phyloP scores from a whole-genome alignment of 805 yeast species.

The Sugiyamaella valdiviana region DNA sequence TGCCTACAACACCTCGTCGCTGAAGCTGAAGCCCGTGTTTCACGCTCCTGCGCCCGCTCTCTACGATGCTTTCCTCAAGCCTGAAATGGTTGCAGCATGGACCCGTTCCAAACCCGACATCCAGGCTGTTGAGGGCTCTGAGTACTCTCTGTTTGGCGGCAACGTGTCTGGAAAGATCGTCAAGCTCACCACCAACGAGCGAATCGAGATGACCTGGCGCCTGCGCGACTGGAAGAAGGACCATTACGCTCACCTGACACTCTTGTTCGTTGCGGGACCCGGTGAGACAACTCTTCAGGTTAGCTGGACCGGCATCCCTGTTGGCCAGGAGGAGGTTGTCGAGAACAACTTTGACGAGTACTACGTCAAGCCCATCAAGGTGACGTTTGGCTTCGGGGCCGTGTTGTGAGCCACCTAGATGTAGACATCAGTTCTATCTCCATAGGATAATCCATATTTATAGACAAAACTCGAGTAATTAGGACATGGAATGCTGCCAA shows the following conservation, averaged over 20 bases:
- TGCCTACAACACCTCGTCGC: conserved; percentile 72
- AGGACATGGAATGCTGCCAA: too few relatives aligned
- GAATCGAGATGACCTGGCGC: conserved; percentile 77
- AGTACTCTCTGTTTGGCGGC: conserved; percentile 76
- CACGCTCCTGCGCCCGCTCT: conserved; percentile 84
- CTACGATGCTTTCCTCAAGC: conserved; percentile 69
- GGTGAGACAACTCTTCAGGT: conserved; percentile 79
- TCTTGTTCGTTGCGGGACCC: conserved; percentile 68
- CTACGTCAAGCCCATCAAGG: conserved; percentile 81
- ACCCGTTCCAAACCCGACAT: conserved; percentile 64
- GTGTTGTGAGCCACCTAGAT: conserved; percentile 61
- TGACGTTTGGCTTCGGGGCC: conserved; percentile 95
- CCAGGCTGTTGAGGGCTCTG: conserved; percentile 52
- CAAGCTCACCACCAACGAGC: conserved; percentile 51
- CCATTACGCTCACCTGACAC: conserved; percentile 63
- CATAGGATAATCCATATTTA: conserved; percentile 7
- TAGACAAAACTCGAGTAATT: background rate
- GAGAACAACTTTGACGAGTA: conserved; percentile 80
- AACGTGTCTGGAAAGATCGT: conserved; percentile 67
- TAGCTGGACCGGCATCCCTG: conserved; percentile 80
- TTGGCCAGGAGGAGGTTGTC: conserved; percentile 90
- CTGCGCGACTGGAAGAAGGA: conserved; percentile 83
- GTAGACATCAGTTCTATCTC: background rate
- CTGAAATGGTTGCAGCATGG: conserved; percentile 84
- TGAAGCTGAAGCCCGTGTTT: conserved; percentile 73